Percentiles rank a stretch among this genome's conserved stretches.
Conservation (phyloP, 1,139 yeast genomes). For the Blastobotrys illinoisensis region DNA sequence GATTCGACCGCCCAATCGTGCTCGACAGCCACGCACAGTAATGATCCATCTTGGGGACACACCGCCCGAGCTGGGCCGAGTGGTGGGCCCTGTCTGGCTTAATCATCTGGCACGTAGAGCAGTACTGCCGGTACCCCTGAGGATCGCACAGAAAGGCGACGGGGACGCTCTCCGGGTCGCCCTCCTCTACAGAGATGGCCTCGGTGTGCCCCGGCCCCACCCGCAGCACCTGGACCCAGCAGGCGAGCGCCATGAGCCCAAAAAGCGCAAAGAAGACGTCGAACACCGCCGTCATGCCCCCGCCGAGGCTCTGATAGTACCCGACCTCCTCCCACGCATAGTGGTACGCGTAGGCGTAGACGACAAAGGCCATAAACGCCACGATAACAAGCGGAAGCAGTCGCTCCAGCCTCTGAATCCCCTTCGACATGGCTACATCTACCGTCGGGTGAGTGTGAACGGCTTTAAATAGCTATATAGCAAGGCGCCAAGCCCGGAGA, state of each 20-base stretch:
- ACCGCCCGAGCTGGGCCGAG: constrained; percentile 60
- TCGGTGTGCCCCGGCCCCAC: constrained; percentile 34
- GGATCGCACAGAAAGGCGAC: constrained; percentile 33
- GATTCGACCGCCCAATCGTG: constrained; percentile 77
- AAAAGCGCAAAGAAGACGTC: constrained; percentile 25
- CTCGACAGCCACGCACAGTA: constrained; percentile 93
- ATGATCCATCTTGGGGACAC: constrained; percentile 63
- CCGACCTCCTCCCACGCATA: constrained; percentile 30
- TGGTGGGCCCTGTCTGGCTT: constrained; percentile 90
- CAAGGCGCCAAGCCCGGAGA: neutral
- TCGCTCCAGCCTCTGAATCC: constrained; percentile 2
- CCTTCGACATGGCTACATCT: neutral
- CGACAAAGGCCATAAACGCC: constrained; percentile 28
- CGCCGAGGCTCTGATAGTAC: constrained; percentile 2
- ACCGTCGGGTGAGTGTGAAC: neutral
- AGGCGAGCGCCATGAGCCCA: constrained; percentile 14
- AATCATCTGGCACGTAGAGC: constrained; percentile 69
- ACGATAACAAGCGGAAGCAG: constrained; percentile 23
- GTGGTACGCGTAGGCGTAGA: constrained; percentile 34
- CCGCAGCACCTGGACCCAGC: constrained; percentile 26
- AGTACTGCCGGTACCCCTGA: constrained; percentile 50
- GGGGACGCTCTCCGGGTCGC: constrained; percentile 16
- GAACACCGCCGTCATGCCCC: constrained; percentile 31
- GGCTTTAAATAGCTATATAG: neutral
- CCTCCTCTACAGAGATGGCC: constrained; percentile 1